phyloP scores from a whole-genome alignment of 345 rosid genomes.

The Anacardium occidentale region DNA sequence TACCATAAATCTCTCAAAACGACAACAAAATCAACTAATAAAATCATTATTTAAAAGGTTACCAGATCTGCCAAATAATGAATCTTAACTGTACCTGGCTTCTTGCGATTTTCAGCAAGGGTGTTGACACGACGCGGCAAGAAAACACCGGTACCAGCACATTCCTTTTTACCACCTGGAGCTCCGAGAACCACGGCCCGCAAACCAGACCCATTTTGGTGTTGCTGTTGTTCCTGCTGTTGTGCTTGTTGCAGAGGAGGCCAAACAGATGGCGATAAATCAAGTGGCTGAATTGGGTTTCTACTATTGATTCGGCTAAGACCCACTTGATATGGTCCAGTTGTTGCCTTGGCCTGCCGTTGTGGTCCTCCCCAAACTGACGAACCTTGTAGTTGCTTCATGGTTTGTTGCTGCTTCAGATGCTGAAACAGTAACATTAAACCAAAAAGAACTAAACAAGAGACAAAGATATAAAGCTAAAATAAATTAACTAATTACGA shows the following conservation, averaged over 20 bases:
- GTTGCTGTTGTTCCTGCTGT: conserved; percentile 20
- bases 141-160: conserved; percentile 89
- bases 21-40: neutral
- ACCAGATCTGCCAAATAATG: neutral
- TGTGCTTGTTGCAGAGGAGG: conserved; percentile 41
- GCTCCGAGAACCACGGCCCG: conserved; percentile 56
- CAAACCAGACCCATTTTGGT: conserved; percentile 47
- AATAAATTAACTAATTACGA: neutral
- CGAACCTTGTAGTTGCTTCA: conserved; percentile 20
- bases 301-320: conserved; percentile 15
- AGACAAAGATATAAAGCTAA: neutral
- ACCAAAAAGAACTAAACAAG: neutral
- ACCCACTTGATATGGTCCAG: conserved; percentile 14
- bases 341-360: conserved; percentile 16
- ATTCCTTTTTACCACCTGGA: conserved; percentile 43
- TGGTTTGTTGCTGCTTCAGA: conserved; percentile 38
- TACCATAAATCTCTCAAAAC: neutral
- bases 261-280: conserved; percentile 58
- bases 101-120: conserved; percentile 44
- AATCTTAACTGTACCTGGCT: conserved; percentile 40
- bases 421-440: conserved; percentile 47
- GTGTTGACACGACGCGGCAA: conserved; percentile 58
- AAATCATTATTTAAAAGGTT: too few species aligned
- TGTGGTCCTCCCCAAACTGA: conserved; percentile 31
- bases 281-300: conserved; percentile 27